These are phyloP conservation scores for Myxozyma mucilagina DNA, from an alignment of 805 yeast genomes.

Conservation along the genomic window DNA sequence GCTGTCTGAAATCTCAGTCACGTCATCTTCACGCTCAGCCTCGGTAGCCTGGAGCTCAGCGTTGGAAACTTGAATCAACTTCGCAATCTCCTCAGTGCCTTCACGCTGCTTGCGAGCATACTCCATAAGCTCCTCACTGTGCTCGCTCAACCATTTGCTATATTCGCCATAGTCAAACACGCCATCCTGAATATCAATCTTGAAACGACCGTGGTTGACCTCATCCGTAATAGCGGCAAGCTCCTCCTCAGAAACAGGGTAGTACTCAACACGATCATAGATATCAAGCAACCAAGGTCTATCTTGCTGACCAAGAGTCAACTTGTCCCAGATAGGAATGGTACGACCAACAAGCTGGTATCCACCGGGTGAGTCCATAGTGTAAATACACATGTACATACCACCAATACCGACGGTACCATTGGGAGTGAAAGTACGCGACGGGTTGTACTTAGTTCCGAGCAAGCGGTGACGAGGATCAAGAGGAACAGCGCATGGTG, in stretches of 20 bases:
- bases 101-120: conserved; percentile 75
- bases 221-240: conserved; percentile 70
- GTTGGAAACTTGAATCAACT: conserved; percentile 77
- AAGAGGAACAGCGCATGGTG: conserved; percentile 97
- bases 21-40: conserved; percentile 41
- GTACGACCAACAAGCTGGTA: conserved; percentile 96
- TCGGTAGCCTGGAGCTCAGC: conserved; percentile 66
- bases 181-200: conserved; percentile 70
- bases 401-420: conserved; percentile 99
- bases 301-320: conserved; percentile 68
- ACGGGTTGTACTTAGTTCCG: conserved; percentile 94
- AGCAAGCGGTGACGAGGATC: conserved; percentile 93
- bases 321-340: conserved; percentile 96
- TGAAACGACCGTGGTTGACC: conserved; percentile 76
- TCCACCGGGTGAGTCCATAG: conserved; percentile 99
- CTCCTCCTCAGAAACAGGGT: conserved; percentile 85
- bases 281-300: conserved; percentile 90
- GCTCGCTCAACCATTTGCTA: conserved; percentile 71
- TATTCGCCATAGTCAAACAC: conserved; percentile 83
- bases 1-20: conserved; percentile 66
- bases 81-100: conserved; percentile 80
- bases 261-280: conserved; percentile 92
- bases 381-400: conserved; percentile 97
- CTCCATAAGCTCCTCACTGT: conserved; percentile 68
- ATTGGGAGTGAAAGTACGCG: conserved; percentile 92